A percentile compares a stretch with the other conserved stretches of the same genome.
Conservation (phyloP, 1,284 basidiomycete genomes). For the Marasmius tenuissimus region DNA sequence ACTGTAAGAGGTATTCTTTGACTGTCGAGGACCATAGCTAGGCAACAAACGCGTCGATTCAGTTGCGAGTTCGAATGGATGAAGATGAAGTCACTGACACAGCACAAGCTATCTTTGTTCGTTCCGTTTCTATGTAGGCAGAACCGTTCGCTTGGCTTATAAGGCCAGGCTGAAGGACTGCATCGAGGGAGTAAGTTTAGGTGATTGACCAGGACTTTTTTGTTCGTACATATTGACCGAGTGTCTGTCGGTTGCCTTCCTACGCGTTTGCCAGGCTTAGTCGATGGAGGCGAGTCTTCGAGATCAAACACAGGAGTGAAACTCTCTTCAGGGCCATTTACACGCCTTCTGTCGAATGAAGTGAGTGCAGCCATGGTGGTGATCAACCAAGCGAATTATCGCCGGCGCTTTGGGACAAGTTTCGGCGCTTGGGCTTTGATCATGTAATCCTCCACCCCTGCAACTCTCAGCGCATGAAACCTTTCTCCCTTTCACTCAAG, state of each 20-base stretch:
- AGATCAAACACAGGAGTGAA: constrained; percentile 61
- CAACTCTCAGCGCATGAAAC: constrained; percentile 54
- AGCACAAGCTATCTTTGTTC: constrained; percentile 92
- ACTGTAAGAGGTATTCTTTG: constrained; percentile 76
- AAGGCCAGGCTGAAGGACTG: constrained; percentile 87
- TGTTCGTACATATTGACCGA: constrained; percentile 78
- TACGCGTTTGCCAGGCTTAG: constrained; percentile 35
- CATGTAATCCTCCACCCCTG: too few species aligned
- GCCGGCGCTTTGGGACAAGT: too few species aligned
- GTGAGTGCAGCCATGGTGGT: constrained; percentile 32
- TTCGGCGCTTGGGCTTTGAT: too few species aligned
- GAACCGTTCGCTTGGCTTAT: constrained; percentile 94
- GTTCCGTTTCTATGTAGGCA: constrained; percentile 89
- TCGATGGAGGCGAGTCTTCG: constrained; percentile 30
- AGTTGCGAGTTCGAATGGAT: background rate
- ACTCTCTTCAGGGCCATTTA: constrained; percentile 87
- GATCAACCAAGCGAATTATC: background rate
- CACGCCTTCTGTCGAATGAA: constrained; percentile 80
- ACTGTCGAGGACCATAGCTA: constrained; percentile 93
- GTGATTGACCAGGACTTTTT: background rate
- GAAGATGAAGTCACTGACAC: constrained; percentile 56
- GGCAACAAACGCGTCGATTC: constrained; percentile 4
- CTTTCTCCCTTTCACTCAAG: constrained; percentile 73
- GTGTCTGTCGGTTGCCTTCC: constrained; percentile 63
- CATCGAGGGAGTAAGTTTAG: constrained; percentile 9